Evolutionary conservation across 164 flowering plant species (phyloP).

Genomic region (Tinospora cordifolia): DNA sequence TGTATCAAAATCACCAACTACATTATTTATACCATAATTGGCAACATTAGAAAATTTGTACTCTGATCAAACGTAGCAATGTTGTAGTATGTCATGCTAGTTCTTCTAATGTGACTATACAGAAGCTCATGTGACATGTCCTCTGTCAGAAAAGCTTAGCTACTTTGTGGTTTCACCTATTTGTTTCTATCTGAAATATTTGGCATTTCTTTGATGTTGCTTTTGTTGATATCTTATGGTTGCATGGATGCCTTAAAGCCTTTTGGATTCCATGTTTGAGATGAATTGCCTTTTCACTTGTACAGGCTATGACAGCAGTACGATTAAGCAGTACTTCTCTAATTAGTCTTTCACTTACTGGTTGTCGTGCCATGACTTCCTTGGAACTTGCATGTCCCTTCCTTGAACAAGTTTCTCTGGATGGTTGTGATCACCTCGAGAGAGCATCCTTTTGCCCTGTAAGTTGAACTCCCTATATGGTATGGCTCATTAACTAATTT

Average conservation of each 20-base stretch:
- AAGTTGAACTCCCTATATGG: conserved; percentile 23
- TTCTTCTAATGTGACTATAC: too few species aligned
- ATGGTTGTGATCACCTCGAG: conserved; percentile 97
- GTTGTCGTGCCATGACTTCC: conserved; percentile 73
- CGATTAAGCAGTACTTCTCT: conserved; percentile 61
- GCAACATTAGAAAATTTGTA: too few species aligned
- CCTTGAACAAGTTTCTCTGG: conserved; percentile 70
- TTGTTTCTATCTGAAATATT: background rate
- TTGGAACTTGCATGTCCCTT: conserved; percentile 65
- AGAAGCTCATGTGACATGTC: too few species aligned
- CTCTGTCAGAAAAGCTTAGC: too few species aligned
- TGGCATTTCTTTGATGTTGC: background rate
- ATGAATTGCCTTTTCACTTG: conserved; percentile 15
- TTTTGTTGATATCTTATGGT: background rate
- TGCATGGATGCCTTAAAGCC: background rate
- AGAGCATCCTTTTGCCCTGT: conserved; percentile 81
- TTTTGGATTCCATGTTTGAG: background rate
- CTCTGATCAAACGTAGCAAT: too few species aligned
- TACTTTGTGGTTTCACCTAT: background rate
- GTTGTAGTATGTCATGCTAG: too few species aligned
- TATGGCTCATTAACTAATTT: background rate
- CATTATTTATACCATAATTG: too few species aligned
- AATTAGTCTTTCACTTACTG: conserved; percentile 71
- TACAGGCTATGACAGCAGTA: conserved; percentile 73
- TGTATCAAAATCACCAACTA: too few species aligned